phyloP scores from a whole-genome alignment of 108 stramenopile species.

The Cylindrotheca closterium region DNA sequence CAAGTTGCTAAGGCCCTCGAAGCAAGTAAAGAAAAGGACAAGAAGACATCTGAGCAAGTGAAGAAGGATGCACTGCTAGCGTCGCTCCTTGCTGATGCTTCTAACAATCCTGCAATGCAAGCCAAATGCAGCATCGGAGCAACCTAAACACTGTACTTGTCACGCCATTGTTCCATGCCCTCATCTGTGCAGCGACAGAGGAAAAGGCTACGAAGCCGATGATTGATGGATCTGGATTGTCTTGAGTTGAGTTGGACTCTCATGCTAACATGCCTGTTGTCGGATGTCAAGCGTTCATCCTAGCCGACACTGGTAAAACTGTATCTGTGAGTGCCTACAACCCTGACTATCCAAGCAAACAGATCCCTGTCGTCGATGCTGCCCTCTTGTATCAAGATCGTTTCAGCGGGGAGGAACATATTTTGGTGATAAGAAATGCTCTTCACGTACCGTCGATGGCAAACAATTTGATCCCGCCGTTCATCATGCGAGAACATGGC shows the following conservation, averaged over 20 bases:
- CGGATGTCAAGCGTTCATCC: slow-evolving; percentile 12
- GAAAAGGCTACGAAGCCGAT: no score
- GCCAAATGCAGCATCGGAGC: no score
- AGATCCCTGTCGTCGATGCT: slow-evolving; percentile 25
- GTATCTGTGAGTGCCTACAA: slow-evolving; percentile 5
- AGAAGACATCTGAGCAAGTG: no score
- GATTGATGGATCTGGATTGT: no score
- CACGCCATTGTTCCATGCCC: no score
- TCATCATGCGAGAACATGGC: slow-evolving; percentile 30
- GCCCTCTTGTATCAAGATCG: slow-evolving; percentile 27
- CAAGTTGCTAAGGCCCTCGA: no score
- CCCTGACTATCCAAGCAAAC: background rate
- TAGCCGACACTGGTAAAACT: slow-evolving; percentile 6
- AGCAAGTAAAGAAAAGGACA: no score
- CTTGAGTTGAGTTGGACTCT: slow-evolving; percentile 46
- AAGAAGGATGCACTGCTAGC: no score
- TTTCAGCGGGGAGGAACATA: background rate
- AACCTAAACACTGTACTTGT: no score
- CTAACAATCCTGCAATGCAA: no score
- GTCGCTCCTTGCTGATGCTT: no score
- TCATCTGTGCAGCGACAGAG: no score
- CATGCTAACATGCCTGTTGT: slow-evolving; percentile 40
- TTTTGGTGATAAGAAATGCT: slow-evolving; percentile 30
- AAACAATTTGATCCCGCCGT: slow-evolving; percentile 39
- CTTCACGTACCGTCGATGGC: slow-evolving; percentile 38